phyloP scores from a whole-genome alignment of 768 basidiomycete species.

The Lentinula sp. region DNA sequence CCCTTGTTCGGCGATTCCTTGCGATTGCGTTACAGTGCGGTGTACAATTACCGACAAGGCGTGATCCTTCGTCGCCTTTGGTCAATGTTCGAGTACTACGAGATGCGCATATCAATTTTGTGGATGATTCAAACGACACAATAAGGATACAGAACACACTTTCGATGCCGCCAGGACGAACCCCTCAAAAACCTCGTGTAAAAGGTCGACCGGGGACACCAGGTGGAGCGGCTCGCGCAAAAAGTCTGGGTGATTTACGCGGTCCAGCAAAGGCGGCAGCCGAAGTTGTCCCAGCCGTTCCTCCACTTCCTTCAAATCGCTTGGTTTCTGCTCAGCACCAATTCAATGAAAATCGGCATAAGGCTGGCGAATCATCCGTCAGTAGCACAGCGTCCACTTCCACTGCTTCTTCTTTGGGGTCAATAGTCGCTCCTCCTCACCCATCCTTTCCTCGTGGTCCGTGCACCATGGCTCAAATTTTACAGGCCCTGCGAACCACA shows the following conservation, averaged over 20 bases:
- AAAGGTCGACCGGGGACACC: slow-evolving; percentile 17
- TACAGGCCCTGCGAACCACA: slow-evolving; percentile 72
- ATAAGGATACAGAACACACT: slow-evolving; percentile 11
- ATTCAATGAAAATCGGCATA: slow-evolving; percentile 35
- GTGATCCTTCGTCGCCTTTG: slow-evolving; percentile 24
- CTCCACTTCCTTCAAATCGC: slow-evolving; percentile 25
- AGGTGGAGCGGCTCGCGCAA: slow-evolving; percentile 34
- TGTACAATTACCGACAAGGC: slow-evolving; percentile 54
- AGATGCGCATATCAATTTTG: slow-evolving; percentile 2
- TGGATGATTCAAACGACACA: slow-evolving; percentile 14
- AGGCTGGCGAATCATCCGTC: slow-evolving; percentile 41
- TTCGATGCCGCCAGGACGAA: slow-evolving; percentile 21
- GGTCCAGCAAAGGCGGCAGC: slow-evolving; percentile 21
- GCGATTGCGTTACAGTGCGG: slow-evolving; percentile 72
- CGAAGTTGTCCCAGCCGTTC: slow-evolving; percentile 24
- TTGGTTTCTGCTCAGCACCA: slow-evolving; percentile 19
- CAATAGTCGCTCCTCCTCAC: slow-evolving; percentile 32
- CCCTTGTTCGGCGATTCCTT: slow-evolving; percentile 75
- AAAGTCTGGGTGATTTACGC: slow-evolving; percentile 50
- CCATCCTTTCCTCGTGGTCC: slow-evolving; percentile 71
- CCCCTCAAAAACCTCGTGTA: slow-evolving; percentile 26
- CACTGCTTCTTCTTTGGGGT: slow-evolving; percentile 59
- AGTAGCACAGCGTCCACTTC: slow-evolving; percentile 74
- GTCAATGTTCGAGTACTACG: not conserved
- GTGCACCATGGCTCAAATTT: slow-evolving; percentile 58